Base-by-base conservation (phyloP, 2,329 filamentous ascomycete species). In the Fusarium tuaranense region DNA sequence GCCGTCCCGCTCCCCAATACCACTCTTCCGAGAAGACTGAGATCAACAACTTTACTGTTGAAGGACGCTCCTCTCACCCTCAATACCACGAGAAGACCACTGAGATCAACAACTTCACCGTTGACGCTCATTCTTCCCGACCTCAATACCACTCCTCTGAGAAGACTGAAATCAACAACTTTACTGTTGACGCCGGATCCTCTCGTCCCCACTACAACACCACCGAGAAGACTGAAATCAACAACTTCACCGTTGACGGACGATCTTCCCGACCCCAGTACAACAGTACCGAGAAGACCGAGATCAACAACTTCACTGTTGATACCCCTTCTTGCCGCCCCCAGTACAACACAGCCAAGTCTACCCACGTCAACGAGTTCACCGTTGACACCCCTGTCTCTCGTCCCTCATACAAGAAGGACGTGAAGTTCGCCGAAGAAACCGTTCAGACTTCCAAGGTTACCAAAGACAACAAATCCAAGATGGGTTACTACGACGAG, bases 401-500 rank as follows among this genome's bases (percentile, higher is more conserved):
- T 77, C 80, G 81, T 79, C 84, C 88, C 78, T 83, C 86, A 75
- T 86, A 86, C 82, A 85, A 87, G 83, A 85, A 89, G 81, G 87
- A 91, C 80, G 84, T 88, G 74, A 89, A 89, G 81, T 84, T 93
- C 81, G 88, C 84, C 86, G 90, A 89, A 86, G 92, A 89, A 87
- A 93, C 89, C 86, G 90, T 89, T 83, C 91, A 89, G 83, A 84
- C 84, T 82, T 83, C 87, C 81, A 84, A 82, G 78, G 79, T 79
- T 76, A 81, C 81, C 81, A 75, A 84, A 78, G 76, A 82, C 84
- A 69, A 86, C 87, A 80, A 83, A 84, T 73, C 70, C 84, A 90
- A 89, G 84, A 91, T 91, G 89, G 89, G 88, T 84, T 91, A 91
- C 87, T 91, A 90, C 87, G 89, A 91, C 85, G 88, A 91, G 74